Evolutionary conservation across 345 rosid genomes (phyloP), one percentile per base, ranked within the genome.

Genomic region (Leavenworthia alabamica): DNA sequence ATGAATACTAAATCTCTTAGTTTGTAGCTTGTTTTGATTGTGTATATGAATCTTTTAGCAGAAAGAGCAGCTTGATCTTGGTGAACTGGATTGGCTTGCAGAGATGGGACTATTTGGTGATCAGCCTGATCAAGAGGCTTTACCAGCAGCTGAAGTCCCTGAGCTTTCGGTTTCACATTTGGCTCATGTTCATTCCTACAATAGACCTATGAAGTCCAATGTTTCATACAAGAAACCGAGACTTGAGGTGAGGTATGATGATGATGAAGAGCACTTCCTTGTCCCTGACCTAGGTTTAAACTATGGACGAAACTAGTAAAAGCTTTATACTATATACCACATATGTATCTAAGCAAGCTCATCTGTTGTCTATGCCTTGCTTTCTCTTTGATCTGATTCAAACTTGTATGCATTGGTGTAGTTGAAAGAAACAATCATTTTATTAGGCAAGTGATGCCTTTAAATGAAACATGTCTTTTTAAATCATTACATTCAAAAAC

Each of bases 71-170:
- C 78, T 89, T 3, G 89, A 85, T 75, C 54, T 89, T 0, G 88
- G 93, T 32, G 93, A 79, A 67, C 59, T 92, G 17, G 93, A 89
- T 28, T 92, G 96, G 98, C 75, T 85, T 5, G 42, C 70, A 35
- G 95, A 92, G 57, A 77, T 82, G 78, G 76, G 89, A 56, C 67
- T 86, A 24, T 76, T 86, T 17, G 68, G 77, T 10, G 90, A 89
- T 23, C 85, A 86, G 32, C 59, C 80, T 52, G 69, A 88, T 22
- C 73, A 80, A 46, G 93, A 83, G 50, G 72, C 83, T 44, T 42
- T 78, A 54, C 59, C 85, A 32, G 93, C 85, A 20, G 96, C 96
- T 19, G 85, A 92, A 79, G 98, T 92, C 41, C 98, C 98, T n/a
- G 89, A 92, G 52, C 82, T 92, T 58, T 81, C 87, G 1, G 67